phyloP scores from a whole-genome alignment of 805 yeast genomes.

The Kregervanrija pseudodelftensis region DNA sequence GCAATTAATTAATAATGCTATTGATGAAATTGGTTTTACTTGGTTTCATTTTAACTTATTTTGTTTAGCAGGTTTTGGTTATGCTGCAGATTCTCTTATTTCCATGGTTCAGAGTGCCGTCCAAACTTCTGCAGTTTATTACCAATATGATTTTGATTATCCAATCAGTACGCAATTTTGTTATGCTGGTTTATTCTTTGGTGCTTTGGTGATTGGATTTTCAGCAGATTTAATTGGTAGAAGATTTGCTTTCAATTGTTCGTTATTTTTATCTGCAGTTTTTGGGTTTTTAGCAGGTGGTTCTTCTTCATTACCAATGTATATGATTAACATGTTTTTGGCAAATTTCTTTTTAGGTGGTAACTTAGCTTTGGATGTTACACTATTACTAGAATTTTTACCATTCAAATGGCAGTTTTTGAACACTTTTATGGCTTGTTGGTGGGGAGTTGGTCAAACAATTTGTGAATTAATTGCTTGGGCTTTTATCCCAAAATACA shows the following conservation, averaged over 20 bases:
- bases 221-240: conserved; percentile 51
- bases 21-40: conserved; percentile 58
- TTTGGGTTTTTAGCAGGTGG: conserved; percentile 50
- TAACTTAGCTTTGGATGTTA: conserved; percentile 47
- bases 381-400: conserved; percentile 45
- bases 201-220: conserved; percentile 50
- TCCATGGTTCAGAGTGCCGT: conserved; percentile 41
- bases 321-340: conserved; percentile 40
- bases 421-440: conserved; percentile 45
- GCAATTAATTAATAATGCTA: conserved; percentile 42
- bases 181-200: conserved; percentile 44
- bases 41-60: conserved; percentile 45
- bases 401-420: conserved; percentile 46
- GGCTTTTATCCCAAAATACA: conserved; percentile 45
- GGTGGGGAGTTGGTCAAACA: conserved; percentile 62
- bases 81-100: conserved; percentile 47
- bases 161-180: conserved; percentile 40
- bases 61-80: conserved; percentile 49
- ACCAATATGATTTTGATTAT: conserved; percentile 35
- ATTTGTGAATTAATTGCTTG: conserved; percentile 45
- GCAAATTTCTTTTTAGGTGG: conserved; percentile 47
- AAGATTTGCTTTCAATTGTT: conserved; percentile 42
- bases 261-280: conserved; percentile 40
- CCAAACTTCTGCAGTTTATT: conserved; percentile 37
- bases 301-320: conserved; percentile 41